These are phyloP conservation scores for Rutstroemia sp. DNA, from an alignment of 2,329 filamentous ascomycete genomes.

Conservation along the genomic window DNA sequence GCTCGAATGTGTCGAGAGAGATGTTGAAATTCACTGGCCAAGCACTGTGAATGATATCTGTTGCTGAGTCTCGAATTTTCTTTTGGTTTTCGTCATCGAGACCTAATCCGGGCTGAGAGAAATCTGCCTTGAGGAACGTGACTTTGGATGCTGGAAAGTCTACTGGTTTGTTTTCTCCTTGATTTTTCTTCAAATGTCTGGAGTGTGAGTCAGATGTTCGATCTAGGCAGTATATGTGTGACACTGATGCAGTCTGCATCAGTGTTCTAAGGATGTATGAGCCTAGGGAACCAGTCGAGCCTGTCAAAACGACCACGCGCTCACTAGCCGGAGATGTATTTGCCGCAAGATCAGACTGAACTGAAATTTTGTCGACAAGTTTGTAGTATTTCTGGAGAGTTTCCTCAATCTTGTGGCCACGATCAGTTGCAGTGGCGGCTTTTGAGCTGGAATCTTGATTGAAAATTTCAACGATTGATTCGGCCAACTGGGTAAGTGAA, in stretches of 20 bases:
- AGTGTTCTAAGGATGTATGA: constrained; percentile 38
- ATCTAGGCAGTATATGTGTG: constrained; percentile 41
- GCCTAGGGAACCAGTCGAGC: constrained; percentile 42
- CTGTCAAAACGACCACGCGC: constrained; percentile 34
- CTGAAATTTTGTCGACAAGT: background rate
- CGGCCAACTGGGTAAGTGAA: background rate
- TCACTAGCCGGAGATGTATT: background rate
- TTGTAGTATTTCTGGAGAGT: background rate
- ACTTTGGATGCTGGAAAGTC: constrained; percentile 26
- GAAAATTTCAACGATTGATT: background rate
- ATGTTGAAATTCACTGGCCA: constrained; percentile 35
- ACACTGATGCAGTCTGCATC: constrained; percentile 27
- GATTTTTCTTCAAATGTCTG: constrained; percentile 13
- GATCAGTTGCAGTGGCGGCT: background rate
- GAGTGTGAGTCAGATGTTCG: constrained; percentile 21
- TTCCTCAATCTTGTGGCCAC: background rate
- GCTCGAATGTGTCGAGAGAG: constrained; percentile 29
- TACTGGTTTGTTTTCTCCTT: background rate
- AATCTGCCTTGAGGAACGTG: constrained; percentile 42
- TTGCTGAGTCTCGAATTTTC: constrained; percentile 12
- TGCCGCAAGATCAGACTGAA: background rate
- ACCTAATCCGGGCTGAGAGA: constrained; percentile 39
- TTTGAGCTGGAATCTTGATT: background rate
- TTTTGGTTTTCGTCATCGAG: constrained; percentile 26
- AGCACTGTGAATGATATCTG: constrained; percentile 16